Percentiles rank a stretch among this genome's conserved stretches.
Conservation (phyloP, 2,329 filamentous ascomycete genomes). For the Ambrosiella cleistominuta region DNA sequence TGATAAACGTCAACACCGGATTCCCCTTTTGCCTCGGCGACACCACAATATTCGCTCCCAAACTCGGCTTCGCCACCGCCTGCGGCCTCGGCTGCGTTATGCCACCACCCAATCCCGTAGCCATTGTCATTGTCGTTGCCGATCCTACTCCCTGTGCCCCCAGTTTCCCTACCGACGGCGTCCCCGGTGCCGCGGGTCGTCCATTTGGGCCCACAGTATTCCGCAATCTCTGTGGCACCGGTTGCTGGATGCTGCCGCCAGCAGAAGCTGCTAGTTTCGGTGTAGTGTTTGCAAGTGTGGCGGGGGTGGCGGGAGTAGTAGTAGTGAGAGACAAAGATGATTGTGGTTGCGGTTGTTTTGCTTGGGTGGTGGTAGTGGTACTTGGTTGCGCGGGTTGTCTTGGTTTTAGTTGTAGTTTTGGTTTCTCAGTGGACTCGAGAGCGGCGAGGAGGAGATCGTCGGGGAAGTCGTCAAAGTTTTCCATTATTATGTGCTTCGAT, state of each 20-base stretch:
- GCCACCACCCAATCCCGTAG: slow-evolving; percentile 25
- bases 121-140: background rate
- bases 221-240: slow-evolving; percentile 34
- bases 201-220: background rate
- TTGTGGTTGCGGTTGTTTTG: background rate
- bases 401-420: slow-evolving; percentile 1
- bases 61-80: slow-evolving; percentile 46
- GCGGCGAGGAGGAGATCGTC: slow-evolving; percentile 11
- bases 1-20: slow-evolving; percentile 69
- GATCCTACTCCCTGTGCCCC: background rate
- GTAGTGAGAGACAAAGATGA: background rate
- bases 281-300: background rate
- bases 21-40: slow-evolving; percentile 91
- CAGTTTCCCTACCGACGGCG: background rate
- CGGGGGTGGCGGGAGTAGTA: slow-evolving; percentile 12
- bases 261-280: background rate
- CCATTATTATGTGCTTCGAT: slow-evolving; percentile 4
- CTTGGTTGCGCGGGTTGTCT: background rate
- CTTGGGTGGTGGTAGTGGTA: background rate
- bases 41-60: slow-evolving; percentile 68
- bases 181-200: background rate
- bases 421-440: slow-evolving; percentile 11
- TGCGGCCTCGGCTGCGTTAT: slow-evolving; percentile 81
- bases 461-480: slow-evolving; percentile 13
- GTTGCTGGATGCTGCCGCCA: slow-evolving; percentile 22